Evolutionary conservation across 768 basidiomycete genomes (phyloP), one percentile per base, ranked within the genome.

Genomic region (Russula brevipes): DNA sequence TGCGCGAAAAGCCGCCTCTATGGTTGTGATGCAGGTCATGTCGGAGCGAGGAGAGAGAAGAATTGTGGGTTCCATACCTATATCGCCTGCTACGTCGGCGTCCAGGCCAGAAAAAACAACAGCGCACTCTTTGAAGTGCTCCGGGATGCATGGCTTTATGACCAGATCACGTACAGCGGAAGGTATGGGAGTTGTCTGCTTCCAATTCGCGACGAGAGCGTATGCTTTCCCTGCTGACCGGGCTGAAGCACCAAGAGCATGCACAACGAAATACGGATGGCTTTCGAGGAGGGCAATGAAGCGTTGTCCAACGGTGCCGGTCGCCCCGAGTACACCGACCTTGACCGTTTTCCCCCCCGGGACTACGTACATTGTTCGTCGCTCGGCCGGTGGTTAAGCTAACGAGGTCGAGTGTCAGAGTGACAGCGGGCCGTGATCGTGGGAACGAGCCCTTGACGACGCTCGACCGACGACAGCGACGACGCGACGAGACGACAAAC

Each of bases 41-140:
- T 50, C 49, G 41, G 51, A 16, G 11, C 30, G 10, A 41, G 35
- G 6, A 12, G 38, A 54, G 66, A 55, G 19, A 54, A 57, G 50
- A 51, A 38, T 51, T 24, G 30, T 44, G 36, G 47, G 7, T 12
- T 19, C 71, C 82, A 72, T 70, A 95, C 96, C 96, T 73, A 98
- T 94, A 12, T 95, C 91, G 11, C 95, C 94, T 38, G 96, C 96
- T 35, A 86, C 95, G 71, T 97, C 94, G 17, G 89, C 85, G 75
- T 98, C 97, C 62, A 99, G 77, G n/a, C 97, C 97, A 0, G 92
- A 95, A 75, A 99, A 99, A 46, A 98, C 82, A 65, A 98, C 79
- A 10, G 82, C 81, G 72, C 95, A 98, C 9, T 89, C 89, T 44
- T 73, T 70, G 70, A 98, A 98, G 54, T 86, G 78, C 64, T 86